Evolutionary conservation across 129 eudicot species (phyloP), one percentile per base, ranked within the genome.

Genomic region (Helichrysum umbraculigerum): DNA sequence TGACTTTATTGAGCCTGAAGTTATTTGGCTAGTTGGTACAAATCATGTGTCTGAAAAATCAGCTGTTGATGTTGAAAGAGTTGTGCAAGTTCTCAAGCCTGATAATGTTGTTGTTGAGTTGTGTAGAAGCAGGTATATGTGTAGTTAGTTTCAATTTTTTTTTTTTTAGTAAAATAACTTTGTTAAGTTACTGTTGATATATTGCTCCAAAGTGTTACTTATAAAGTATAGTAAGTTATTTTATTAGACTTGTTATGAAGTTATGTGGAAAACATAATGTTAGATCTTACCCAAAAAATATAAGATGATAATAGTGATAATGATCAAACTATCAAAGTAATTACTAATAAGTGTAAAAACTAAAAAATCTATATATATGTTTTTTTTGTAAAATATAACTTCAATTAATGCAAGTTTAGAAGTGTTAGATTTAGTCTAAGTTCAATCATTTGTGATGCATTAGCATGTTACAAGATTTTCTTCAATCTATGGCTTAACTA

Each of bases 91-190:
- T 9, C 85, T 91, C 16, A 85, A 51, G 58, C 97, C 97, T 52
- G 96, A 94, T 10, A 94, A 91, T 87, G 99, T 94, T 15, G 99
- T 94, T 29, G 99, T 94, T 28, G 99, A 94, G 86, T 92, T 91
- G 0, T 94, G 99, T 71, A 87, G 97, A 80, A 94, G 97, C 94
- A 94, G 99, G 99, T 91, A 81, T 71, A 81, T 82, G 32, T 81
- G 51, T 47, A 14, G 19, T 68, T 37, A 9, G 10, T 1, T 66
- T 76, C 67, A 47, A 32, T 71, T 71, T 65, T 22, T 25, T 25
- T 25, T 25, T 25, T 25, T 25, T 0, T 25, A 25, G n/a, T 25
- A 25, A 25, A 1, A 25, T 25, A 15, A 29, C 54, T 47, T 12
- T 47, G n/a, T 47, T 47, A 14, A 12, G 54, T 14, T 47, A 14